Conservation (phyloP, 2,329 filamentous ascomycete species). For the Ophiostoma angusticollis region DNA sequence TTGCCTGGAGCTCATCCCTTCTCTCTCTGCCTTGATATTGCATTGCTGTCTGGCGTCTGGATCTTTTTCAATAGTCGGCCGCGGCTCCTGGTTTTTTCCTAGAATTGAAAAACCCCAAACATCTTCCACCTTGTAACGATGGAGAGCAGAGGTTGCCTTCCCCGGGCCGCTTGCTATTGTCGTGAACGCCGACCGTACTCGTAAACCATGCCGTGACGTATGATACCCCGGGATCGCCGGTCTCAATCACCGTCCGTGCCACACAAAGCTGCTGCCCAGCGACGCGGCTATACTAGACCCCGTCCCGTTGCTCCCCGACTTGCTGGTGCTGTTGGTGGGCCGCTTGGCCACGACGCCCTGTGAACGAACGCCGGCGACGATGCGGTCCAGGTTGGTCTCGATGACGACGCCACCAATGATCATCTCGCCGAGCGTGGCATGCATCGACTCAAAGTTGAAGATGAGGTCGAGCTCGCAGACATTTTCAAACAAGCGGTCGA, state of each 20-base stretch:
- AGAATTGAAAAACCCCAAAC: too few species aligned
- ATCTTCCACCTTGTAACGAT: too few species aligned
- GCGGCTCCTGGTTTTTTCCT: too few species aligned
- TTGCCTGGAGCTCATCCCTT: too few species aligned
- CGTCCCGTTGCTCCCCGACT: conserved; percentile 18
- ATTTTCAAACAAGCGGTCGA: conserved; percentile 93
- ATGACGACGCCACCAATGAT: conserved; percentile 90
- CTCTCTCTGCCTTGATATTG: too few species aligned
- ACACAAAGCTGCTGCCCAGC: conserved; percentile 45
- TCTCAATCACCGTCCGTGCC: conserved; percentile 26
- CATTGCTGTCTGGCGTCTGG: too few species aligned
- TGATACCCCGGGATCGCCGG: neutral
- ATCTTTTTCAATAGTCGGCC: too few species aligned
- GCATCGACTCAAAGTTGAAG: conserved; percentile 96
- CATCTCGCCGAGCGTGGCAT: conserved; percentile 85
- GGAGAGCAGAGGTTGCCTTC: too few species aligned
- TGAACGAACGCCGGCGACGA: conserved; percentile 69
- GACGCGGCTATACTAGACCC: conserved; percentile 40
- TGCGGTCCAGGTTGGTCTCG: conserved; percentile 79
- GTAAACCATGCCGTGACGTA: too few species aligned
- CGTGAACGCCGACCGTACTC: too few species aligned
- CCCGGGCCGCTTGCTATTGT: too few species aligned
- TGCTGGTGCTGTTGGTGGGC: conserved; percentile 55
- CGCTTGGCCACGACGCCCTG: conserved; percentile 69
- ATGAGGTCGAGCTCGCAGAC: conserved; percentile 97